Evolutionary conservation across 306 rosid species (phyloP), one percentile per base, ranked within the genome.

Genomic region (Cucumis melo): DNA sequence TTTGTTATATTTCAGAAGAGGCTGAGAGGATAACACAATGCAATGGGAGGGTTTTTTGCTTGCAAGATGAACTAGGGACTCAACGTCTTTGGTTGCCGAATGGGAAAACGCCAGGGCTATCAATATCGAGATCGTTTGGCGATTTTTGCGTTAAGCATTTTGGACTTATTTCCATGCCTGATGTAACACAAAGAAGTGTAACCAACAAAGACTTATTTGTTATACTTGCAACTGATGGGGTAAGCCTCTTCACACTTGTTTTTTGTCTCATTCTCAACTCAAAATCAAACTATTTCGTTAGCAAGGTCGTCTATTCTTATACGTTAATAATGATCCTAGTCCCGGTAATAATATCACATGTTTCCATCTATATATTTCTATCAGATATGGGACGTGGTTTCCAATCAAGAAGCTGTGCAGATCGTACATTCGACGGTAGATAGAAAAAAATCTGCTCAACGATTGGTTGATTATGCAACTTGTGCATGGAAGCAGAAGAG

Each of bases 211-310:
- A 94, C 60, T 91, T 87, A 58, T 94, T 94, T 84, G 88, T 91
- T 55, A 89, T 94, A 50, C 82, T 94, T 57, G 98, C 98, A 76
- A 87, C 97, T 55, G 98, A 94, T 84, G 98, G 98, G 95, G 97
- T 77, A 17, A 74, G 78, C 20, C 58, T 74, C 29, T 10, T 20
- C 50, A 36, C 24, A 36, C 16, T 19, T 65, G 51, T 19, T 64
- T 3, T 63, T 64, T n/a, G n/a, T n/a, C 56, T 4, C 48, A 34
- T 34, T 64, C 56, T 4, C 27, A 34, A 0, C 39, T 61, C 0
- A 61, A 61, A 61, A 13, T 15, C 0, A 32, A 14, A 58, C 42
- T 62, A 21, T 62, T 62, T 16, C 42, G 14, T 29, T 3, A 29
- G 68, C 13, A 15, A 8, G 23, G 15, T 9, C 8, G 15, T 9